These are phyloP conservation scores for Elaeis guineensis DNA, from an alignment of 176 grass and related monocot species.

Conservation along the genomic window DNA sequence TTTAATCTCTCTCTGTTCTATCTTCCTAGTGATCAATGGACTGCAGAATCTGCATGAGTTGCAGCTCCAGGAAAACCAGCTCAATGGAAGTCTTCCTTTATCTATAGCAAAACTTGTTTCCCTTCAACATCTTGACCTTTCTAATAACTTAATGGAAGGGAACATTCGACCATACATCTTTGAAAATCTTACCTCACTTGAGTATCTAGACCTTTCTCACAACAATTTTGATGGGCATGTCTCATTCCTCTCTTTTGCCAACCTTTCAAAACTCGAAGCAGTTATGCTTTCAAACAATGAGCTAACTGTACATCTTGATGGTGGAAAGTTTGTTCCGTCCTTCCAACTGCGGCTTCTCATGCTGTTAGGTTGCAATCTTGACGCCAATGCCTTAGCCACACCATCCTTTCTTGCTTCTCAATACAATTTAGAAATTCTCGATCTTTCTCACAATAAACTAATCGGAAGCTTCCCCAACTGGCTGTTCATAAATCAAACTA, in stretches of 20 bases:
- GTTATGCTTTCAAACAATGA: conserved; percentile 17
- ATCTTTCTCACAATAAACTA: conserved; percentile 27
- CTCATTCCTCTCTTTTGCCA: conserved; percentile 8
- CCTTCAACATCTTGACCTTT: conserved; percentile 25
- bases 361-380: conserved; percentile 27
- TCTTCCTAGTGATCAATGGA: no score
- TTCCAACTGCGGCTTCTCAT: conserved; percentile 22
- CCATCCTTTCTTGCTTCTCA: conserved; percentile 26
- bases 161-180: background rate
- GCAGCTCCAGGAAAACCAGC: background rate
- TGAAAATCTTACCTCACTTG: background rate
- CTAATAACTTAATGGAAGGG: conserved; percentile 14
- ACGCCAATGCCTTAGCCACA: conserved; percentile 1
- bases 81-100: conserved; percentile 12
- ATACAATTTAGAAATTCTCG: conserved; percentile 4
- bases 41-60: no score
- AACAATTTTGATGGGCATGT: conserved; percentile 12
- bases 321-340: conserved; percentile 3
- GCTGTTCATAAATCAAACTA: conserved; percentile 19
- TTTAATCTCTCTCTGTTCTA: no score
- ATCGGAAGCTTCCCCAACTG: conserved; percentile 19
- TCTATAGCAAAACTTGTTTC: background rate
- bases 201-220: background rate
- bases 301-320: conserved; percentile 1
- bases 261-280: conserved; percentile 2